Conservation (phyloP, 257 asterid genomes). For the Plantago elongata region DNA sequence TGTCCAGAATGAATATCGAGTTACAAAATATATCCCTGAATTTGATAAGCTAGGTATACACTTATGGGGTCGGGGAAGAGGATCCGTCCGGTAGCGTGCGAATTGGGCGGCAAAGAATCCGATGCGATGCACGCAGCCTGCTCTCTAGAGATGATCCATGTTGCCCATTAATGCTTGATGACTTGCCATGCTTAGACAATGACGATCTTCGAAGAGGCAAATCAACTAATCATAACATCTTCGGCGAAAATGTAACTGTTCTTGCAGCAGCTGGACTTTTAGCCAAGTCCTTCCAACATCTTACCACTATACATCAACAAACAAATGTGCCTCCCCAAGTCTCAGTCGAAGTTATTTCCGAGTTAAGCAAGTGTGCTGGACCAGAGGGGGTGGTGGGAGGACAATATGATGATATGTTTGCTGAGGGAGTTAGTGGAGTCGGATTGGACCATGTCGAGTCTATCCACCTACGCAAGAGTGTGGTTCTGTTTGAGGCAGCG, state of each 20-base stretch:
- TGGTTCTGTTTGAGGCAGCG: constrained; percentile 11
- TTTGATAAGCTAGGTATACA: constrained; percentile 14
- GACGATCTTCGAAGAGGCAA: constrained; percentile 17
- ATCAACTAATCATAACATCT: constrained; percentile 17
- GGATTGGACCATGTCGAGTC: neutral
- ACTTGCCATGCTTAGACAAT: constrained; percentile 20
- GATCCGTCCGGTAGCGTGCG: constrained; percentile 21
- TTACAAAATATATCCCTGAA: too few species aligned
- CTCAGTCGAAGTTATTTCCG: neutral
- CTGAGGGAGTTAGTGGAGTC: neutral
- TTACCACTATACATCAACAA: neutral
- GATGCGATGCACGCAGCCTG: constrained; percentile 14
- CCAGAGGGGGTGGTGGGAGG: constrained; percentile 11
- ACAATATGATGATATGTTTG: constrained; percentile 1
- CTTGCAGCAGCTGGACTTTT: constrained; percentile 4
- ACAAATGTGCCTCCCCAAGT: neutral
- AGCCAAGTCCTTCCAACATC: constrained; percentile 9
- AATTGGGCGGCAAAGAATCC: constrained; percentile 21
- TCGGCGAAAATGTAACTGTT: constrained; percentile 13
- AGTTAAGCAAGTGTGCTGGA: neutral
- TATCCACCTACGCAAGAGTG: constrained; percentile 20
- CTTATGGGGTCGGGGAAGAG: constrained; percentile 17
- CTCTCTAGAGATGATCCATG: constrained; percentile 17
- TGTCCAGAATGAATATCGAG: too few species aligned
- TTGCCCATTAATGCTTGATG: constrained; percentile 10